Evolutionary conservation across 139 green algal species (phyloP).

Genomic region (Deuterostichococcus epilithicus): DNA sequence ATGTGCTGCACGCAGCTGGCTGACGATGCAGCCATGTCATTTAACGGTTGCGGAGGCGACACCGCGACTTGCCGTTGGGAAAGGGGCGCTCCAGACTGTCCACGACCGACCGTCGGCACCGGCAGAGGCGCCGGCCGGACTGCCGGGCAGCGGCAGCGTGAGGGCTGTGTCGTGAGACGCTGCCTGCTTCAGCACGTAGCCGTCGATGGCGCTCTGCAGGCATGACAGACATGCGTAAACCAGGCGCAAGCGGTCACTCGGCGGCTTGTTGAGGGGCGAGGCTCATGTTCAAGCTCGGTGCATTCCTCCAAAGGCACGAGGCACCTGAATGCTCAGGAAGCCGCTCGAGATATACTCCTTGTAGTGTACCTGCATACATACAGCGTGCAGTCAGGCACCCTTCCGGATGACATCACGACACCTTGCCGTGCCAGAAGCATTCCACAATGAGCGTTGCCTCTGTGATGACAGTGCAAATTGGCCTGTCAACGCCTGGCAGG

Average conservation of each 20-base stretch:
- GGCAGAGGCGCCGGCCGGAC: neutral
- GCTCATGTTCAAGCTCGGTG: too few species aligned
- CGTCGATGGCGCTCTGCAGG: slow-evolving; percentile 11
- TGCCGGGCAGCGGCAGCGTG: neutral
- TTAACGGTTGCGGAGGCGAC: too few species aligned
- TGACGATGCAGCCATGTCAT: too few species aligned
- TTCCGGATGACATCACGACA: too few species aligned
- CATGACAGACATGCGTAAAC: too few species aligned
- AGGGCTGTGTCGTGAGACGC: slow-evolving; percentile 8
- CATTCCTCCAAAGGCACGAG: too few species aligned
- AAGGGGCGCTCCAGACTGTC: slow-evolving; percentile 6
- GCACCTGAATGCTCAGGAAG: slow-evolving; percentile 21
- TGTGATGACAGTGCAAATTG: too few species aligned
- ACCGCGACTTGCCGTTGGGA: slow-evolving; percentile 11
- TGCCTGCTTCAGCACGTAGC: slow-evolving; percentile 14
- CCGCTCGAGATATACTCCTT: slow-evolving; percentile 25
- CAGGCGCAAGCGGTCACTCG: too few species aligned
- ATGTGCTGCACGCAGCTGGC: neutral
- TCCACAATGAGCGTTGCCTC: too few species aligned
- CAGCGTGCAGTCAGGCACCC: neutral
- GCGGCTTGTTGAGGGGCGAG: too few species aligned
- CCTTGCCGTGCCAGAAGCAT: too few species aligned
- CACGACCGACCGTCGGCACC: neutral
- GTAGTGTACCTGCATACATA: neutral
- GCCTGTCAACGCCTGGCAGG: too few species aligned